Conservation (phyloP, 371 early-diverging fungal species). For the Batkoa obscura region DNA sequence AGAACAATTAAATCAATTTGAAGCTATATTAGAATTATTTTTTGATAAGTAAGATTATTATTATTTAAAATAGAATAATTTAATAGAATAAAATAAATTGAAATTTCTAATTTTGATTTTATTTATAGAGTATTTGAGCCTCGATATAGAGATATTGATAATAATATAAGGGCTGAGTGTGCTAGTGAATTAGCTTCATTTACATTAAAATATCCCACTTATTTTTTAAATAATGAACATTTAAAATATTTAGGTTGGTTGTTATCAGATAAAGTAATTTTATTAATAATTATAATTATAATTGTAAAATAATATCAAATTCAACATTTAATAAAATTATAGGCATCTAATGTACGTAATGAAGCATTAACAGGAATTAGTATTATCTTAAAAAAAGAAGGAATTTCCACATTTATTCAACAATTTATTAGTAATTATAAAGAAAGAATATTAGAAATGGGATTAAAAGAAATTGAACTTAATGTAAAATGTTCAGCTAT, state of each 20-base stretch:
- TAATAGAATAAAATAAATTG: no score
- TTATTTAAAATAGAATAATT: background rate
- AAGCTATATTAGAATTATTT: constrained; percentile 24
- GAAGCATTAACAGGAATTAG: constrained; percentile 34
- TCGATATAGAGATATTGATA: constrained; percentile 75
- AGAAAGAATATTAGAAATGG: constrained; percentile 62
- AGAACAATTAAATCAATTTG: constrained; percentile 17
- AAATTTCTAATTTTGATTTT: no score
- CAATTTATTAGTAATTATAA: constrained; percentile 55
- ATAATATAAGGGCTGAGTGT: constrained; percentile 67
- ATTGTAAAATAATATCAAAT: background rate
- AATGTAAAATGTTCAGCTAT: constrained; percentile 44
- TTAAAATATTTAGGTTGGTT: constrained; percentile 73
- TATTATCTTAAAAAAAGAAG: constrained; percentile 28
- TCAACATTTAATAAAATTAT: background rate
- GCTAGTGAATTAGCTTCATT: constrained; percentile 55
- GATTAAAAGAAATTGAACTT: constrained; percentile 49
- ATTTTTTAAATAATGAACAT: constrained; percentile 50
- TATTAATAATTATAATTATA: background rate
- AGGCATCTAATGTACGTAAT: constrained; percentile 32
- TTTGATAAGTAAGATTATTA: constrained; percentile 29
- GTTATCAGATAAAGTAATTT: constrained; percentile 48
- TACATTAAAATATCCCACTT: constrained; percentile 42
- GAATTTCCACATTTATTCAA: constrained; percentile 26
- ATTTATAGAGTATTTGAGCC: constrained; percentile 53